Percentiles rank a stretch among this genome's conserved stretches.
Evolutionary conservation across 345 rosid species (phyloP).

Genomic region (Dimocarpus longan): DNA sequence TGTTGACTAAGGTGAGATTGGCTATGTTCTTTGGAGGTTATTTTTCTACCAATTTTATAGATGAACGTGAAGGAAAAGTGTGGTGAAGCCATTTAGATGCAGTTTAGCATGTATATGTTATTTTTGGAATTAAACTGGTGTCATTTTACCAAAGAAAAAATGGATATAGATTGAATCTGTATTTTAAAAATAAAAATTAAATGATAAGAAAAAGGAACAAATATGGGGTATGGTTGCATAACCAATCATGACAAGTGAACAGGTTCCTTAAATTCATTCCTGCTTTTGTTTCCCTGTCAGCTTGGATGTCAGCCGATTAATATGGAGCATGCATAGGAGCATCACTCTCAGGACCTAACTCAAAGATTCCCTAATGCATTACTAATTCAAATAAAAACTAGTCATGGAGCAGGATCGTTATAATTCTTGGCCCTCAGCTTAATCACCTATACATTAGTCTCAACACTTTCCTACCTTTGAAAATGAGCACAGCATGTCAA

Average conservation of each 20-base stretch:
- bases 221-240: not conserved
- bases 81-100: not conserved
- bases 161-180: not conserved
- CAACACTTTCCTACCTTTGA: not conserved
- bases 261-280: not conserved
- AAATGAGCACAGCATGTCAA: not conserved
- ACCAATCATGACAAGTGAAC: not conserved
- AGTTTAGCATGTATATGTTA: not conserved
- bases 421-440: not conserved
- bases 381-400: not conserved
- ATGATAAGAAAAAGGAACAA: not conserved
- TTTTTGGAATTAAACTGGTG: not conserved
- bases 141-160: not conserved
- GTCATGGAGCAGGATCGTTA: not conserved
- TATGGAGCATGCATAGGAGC: no score
- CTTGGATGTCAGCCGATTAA: not conserved
- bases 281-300: not conserved
- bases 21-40: not conserved
- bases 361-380: no score
- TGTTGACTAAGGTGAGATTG: conserved; percentile 46
- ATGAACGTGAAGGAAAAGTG: not conserved
- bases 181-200: no score
- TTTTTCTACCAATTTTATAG: not conserved
- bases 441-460: not conserved
- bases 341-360: no score